Evolutionary conservation across 352 stramenopile species (phyloP).

Genomic region (Pythium folliculosum): DNA sequence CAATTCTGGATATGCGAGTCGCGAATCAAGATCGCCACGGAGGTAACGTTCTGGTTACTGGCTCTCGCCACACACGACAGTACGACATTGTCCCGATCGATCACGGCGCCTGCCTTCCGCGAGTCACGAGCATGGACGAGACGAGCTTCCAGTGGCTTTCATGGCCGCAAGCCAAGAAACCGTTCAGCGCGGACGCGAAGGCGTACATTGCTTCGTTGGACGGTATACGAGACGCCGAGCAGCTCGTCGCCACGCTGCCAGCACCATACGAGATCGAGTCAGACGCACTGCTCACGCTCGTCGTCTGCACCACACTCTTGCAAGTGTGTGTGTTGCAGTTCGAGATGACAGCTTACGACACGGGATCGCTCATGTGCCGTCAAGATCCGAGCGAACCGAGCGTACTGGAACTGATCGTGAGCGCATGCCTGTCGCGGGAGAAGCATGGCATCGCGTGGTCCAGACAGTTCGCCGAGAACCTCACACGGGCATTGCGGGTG

Average conservation of each 20-base stretch:
- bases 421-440: constrained; percentile 1
- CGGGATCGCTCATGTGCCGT: constrained; percentile 61
- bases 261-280: constrained; percentile 32
- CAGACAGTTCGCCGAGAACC: constrained; percentile 18
- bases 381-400: constrained; percentile 32
- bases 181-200: constrained; percentile 37
- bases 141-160: constrained; percentile 71
- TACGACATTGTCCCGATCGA: constrained; percentile 72
- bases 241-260: constrained; percentile 34
- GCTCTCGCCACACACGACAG: constrained; percentile 7
- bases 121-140: constrained; percentile 44
- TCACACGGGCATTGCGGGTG: not conserved
- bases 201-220: constrained; percentile 47
- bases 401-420: constrained; percentile 43
- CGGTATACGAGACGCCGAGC: constrained; percentile 34
- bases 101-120: constrained; percentile 72
- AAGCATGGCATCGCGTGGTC: constrained; percentile 12
- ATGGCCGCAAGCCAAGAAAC: constrained; percentile 62
- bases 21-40: constrained; percentile 81
- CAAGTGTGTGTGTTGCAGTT: constrained; percentile 49
- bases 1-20: constrained; percentile 78
- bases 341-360: constrained; percentile 49
- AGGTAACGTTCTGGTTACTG: constrained; percentile 68
- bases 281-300: constrained; percentile 50
- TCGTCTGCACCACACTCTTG: constrained; percentile 50